Base-by-base conservation (phyloP, 2,329 filamentous ascomycete genomes). In the Ascosphaera aggregata region DNA sequence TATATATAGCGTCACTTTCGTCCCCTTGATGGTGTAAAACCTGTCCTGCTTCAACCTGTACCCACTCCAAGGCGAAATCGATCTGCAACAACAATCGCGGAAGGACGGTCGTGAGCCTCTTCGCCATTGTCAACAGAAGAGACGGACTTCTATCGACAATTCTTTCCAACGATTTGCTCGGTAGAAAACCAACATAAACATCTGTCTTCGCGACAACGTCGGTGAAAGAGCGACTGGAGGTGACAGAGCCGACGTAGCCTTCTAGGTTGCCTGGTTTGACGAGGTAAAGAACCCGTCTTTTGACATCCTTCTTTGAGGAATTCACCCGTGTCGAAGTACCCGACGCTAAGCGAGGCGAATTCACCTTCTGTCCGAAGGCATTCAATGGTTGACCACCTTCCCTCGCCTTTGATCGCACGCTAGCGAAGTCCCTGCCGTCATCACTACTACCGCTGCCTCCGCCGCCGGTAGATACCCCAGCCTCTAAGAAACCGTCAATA, bases 171-270 rank as follows among this genome's bases (percentile, higher is more conserved):
- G 84, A 80, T 0, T 73, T 69, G 20, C 84, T 70, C 0, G 89
- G 89, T 9, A 98, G 62, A 46, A 98, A 98, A 1, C 89, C 89
- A 11, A 98, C 89, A 50, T 94, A 95, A 2, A 95, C 89, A 57
- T 98, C 89, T 0, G 91, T 98, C 59, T 95, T 95, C 2, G 89
- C 91, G 30, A 86, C 79, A 1, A 98, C 85, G 51, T 95, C 86
- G 16, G 93, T 89, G 52, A 95, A 94, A 0, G 89, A 98, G 18
- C 89, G 68, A 53, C 94, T 93, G 0, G 85, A 93, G 2, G 89
- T 93, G 15, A 98, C 76, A 0, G 84, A 89, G 3, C 89, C 85
- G 22, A 95, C 73, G 49, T 98, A 98, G 0, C 89, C 91, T 39
- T 89, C 86, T 27, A 98, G 67, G 0, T 85, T 85, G 38, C 89